phyloP scores from a whole-genome alignment of 2,329 filamentous ascomycete species.

The Verticillium tricorpus region DNA sequence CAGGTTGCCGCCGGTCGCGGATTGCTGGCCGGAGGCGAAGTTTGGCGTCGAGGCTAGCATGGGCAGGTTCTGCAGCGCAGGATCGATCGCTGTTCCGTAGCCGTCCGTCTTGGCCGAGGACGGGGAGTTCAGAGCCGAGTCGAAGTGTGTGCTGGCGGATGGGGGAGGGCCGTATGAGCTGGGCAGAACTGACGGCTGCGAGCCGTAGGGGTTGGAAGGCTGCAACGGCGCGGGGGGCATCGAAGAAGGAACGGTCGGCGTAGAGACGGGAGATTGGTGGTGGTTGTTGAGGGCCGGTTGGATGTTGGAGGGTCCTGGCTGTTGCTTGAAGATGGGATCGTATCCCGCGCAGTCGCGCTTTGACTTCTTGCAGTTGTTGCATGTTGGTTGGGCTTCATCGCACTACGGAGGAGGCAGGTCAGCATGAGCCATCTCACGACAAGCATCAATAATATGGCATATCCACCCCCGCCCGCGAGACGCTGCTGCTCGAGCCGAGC shows the following conservation, averaged over 20 bases:
- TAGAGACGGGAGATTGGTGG: slow-evolving; percentile 19
- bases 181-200: slow-evolving; percentile 8
- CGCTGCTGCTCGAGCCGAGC: background rate
- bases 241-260: slow-evolving; percentile 28
- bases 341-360: slow-evolving; percentile 84
- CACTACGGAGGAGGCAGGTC: slow-evolving; percentile 54
- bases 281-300: slow-evolving; percentile 60
- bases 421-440: background rate
- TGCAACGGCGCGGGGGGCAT: slow-evolving; percentile 16
- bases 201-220: background rate
- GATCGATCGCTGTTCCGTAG: slow-evolving; percentile 44
- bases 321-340: slow-evolving; percentile 79
- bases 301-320: slow-evolving; percentile 66
- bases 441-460: background rate
- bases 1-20: slow-evolving; percentile 23
- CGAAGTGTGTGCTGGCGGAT: slow-evolving; percentile 14
- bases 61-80: slow-evolving; percentile 49
- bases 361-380: slow-evolving; percentile 84
- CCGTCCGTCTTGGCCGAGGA: slow-evolving; percentile 36
- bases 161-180: slow-evolving; percentile 14
- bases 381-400: slow-evolving; percentile 90
- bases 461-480: background rate
- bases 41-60: slow-evolving; percentile 17
- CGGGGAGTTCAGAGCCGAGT: slow-evolving; percentile 18
- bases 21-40: slow-evolving; percentile 25